phyloP scores from a whole-genome alignment of 1,139 yeast genomes.

The Magnusiomyces magnusii region DNA sequence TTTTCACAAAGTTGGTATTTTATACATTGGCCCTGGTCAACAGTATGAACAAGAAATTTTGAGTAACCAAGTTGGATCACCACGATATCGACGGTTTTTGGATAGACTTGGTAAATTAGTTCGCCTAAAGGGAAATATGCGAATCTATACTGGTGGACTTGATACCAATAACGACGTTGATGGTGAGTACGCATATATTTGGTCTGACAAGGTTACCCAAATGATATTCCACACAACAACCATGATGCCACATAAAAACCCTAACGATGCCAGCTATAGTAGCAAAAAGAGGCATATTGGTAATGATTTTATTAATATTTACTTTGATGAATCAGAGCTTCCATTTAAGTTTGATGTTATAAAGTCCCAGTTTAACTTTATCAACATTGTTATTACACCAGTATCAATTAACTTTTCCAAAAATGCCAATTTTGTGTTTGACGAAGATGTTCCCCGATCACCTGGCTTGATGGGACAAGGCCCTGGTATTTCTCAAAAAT shows the following conservation, averaged over 20 bases:
- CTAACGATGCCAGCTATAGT: conserved; percentile 42
- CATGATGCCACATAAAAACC: conserved; percentile 49
- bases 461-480: not conserved
- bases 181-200: conserved; percentile 68
- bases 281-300: conserved; percentile 81
- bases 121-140: conserved; percentile 45
- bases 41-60: conserved; percentile 55
- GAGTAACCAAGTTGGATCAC: conserved; percentile 58
- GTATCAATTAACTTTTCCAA: conserved; percentile 34
- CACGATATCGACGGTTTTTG: conserved; percentile 52
- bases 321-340: conserved; percentile 63
- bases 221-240: conserved; percentile 73
- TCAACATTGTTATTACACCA: conserved; percentile 72
- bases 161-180: conserved; percentile 62
- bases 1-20: conserved; percentile 69
- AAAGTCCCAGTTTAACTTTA: conserved; percentile 72
- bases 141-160: conserved; percentile 70
- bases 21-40: conserved; percentile 69
- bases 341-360: conserved; percentile 66
- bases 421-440: not conserved
- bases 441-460: not conserved
- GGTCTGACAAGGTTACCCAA: conserved; percentile 67
- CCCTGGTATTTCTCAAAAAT: conserved; percentile 5
- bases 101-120: conserved; percentile 52
- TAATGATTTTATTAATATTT: conserved; percentile 72